Base-by-base conservation (phyloP, 495 filamentous ascomycete species). In the Podospora didyma region DNA sequence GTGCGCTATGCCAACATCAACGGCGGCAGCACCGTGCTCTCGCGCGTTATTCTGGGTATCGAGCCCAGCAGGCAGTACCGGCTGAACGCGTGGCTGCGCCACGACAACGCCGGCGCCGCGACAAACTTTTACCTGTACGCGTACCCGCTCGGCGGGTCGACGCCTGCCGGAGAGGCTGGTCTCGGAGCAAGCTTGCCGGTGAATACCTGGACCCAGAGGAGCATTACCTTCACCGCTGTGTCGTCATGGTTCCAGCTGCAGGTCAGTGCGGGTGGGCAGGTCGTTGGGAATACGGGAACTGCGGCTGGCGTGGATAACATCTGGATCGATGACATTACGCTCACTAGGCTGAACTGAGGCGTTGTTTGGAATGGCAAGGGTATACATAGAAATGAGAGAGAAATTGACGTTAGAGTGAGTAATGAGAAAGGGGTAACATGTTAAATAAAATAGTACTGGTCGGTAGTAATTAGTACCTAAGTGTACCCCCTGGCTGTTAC, bases 1-100 rank as follows among this genome's bases (percentile, higher is more conserved):
- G 46, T 31, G 23, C 28, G 34, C 23, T 49, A 31, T 24, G 46
- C 46, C 7, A 49, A 49, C 46, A 49, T 49, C 23, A 49, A 49
- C 23, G 46, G 46, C 23, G 46, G 46, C 12, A 49, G 23, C 9
- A 49, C n/a, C 12, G 9, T 16, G 23, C 46, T 49, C 11, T 2
- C 23, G 11, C 46, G 46, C 11, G 23, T 31, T 10, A 34, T 49
- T 5, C 23, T 34, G 2, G 46, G 46, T 14, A 49, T 49, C 23
- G 46, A 49, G 46, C 46, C 46, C 12, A 24, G 46, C 12, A 28
- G 24, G 12, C 46, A 49, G 46, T 49, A 49, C 46, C 23, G n/a
- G 46, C n/a, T 49, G 11, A 49, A n/a, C 12, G 22, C 46, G 10
- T 49, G 46, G 46, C 7, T 49, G 46, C 46, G 11, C 4, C 46